These are phyloP conservation scores for Tolypocladium endophyticum DNA, from an alignment of 2,329 filamentous ascomycete genomes.

Conservation along the genomic window DNA sequence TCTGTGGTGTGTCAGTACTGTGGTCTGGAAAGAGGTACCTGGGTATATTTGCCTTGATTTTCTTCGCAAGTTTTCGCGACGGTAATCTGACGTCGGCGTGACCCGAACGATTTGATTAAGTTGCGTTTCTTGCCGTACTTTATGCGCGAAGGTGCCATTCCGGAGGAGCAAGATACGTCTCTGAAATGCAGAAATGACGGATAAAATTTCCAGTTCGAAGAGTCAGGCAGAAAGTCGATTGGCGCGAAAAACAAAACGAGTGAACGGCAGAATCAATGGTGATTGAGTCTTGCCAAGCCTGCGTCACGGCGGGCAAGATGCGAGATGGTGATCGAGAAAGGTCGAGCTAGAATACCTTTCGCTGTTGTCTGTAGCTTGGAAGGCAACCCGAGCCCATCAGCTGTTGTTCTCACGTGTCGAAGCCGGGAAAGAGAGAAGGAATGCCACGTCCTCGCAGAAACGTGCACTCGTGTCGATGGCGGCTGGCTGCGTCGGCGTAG, in stretches of 20 bases:
- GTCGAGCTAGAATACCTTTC: too few species aligned
- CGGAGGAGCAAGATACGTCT: background rate
- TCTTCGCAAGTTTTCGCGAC: conserved; percentile 6
- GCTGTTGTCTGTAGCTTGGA: background rate
- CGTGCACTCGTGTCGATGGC: background rate
- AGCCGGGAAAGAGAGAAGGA: background rate
- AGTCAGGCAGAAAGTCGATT: too few species aligned
- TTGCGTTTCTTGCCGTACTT: conserved; percentile 19
- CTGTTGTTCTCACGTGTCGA: background rate
- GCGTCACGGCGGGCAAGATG: background rate
- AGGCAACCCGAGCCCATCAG: background rate
- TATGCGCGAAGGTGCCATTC: conserved; percentile 14
- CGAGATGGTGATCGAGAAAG: background rate
- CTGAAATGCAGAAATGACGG: background rate
- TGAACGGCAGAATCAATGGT: background rate
- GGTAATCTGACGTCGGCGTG: conserved; percentile 13
- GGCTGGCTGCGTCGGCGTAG: too few species aligned
- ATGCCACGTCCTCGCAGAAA: too few species aligned
- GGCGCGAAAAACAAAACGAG: background rate
- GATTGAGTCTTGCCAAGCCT: background rate
- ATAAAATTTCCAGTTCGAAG: background rate
- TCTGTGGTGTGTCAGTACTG: conserved; percentile 1
- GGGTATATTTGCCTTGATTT: conserved; percentile 8
- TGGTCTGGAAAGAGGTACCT: background rate
- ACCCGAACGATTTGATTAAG: conserved; percentile 16